phyloP scores from a whole-genome alignment of 176 grass and related monocot species.

The Alloteropsis semialata region DNA sequence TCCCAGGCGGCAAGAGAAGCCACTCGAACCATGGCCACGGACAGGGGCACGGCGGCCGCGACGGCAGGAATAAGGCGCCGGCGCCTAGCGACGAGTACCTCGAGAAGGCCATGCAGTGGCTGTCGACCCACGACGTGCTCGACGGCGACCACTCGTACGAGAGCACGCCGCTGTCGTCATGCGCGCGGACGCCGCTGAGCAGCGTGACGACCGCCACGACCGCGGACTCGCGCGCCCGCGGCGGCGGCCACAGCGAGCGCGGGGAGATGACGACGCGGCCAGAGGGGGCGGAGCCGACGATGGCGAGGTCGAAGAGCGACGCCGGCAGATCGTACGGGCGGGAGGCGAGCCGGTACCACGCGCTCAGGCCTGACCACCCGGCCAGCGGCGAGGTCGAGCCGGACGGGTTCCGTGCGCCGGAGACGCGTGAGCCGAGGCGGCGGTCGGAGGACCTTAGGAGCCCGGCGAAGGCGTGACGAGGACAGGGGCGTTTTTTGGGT shows the following conservation, averaged over 20 bases:
- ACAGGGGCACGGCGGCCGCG: neutral
- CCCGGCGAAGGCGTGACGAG: neutral
- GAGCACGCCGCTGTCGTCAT: slow-evolving; percentile 49
- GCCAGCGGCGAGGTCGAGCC: neutral
- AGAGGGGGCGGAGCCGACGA: neutral
- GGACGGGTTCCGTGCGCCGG: neutral
- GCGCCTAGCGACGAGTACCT: slow-evolving; percentile 30
- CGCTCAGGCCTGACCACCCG: slow-evolving; percentile 41
- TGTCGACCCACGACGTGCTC: slow-evolving; percentile 36
- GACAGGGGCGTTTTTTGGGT: neutral
- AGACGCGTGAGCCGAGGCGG: slow-evolving; percentile 14
- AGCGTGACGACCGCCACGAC: slow-evolving; percentile 49
- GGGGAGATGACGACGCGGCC: neutral
- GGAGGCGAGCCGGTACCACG: slow-evolving; percentile 46
- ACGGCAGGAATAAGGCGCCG: neutral
- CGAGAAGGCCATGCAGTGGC: slow-evolving; percentile 46
- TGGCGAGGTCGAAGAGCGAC: slow-evolving; percentile 7
- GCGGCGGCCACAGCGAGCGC: neutral
- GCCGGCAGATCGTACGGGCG: slow-evolving; percentile 16
- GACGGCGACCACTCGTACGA: slow-evolving; percentile 35
- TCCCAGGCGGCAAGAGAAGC: slow-evolving; percentile 16
- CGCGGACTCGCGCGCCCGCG: slow-evolving; percentile 5
- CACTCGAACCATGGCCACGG: neutral
- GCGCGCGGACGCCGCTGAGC: slow-evolving; percentile 41
- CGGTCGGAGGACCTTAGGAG: slow-evolving; percentile 25